Conservation (phyloP, 345 rosid genomes). For the Cardamine chenopodiifolia region DNA sequence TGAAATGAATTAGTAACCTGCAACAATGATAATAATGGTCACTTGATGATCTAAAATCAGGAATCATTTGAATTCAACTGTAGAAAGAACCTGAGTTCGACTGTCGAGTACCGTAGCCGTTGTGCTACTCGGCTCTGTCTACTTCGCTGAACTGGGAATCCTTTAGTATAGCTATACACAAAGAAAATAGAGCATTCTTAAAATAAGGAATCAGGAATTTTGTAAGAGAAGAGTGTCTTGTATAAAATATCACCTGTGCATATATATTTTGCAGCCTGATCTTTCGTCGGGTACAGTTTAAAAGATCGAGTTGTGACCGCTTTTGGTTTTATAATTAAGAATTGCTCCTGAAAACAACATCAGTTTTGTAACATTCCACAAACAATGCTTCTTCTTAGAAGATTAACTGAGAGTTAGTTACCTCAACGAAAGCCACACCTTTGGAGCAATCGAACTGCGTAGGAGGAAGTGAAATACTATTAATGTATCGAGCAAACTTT, state of each 20-base stretch:
- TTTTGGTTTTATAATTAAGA: slow-evolving; percentile 79
- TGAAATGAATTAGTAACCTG: slow-evolving; percentile 67
- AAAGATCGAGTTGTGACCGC: slow-evolving; percentile 63
- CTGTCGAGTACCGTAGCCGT: slow-evolving; percentile 77
- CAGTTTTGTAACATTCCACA: slow-evolving; percentile 4
- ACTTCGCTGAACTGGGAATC: slow-evolving; percentile 83
- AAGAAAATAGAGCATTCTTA: slow-evolving; percentile 19
- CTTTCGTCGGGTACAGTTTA: slow-evolving; percentile 75
- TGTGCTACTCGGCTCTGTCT: slow-evolving; percentile 89
- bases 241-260: slow-evolving; percentile 60
- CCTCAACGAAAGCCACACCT: slow-evolving; percentile 79
- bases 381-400: slow-evolving; percentile 9
- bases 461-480: slow-evolving; percentile 25
- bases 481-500: neutral
- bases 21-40: slow-evolving; percentile 23
- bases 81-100: slow-evolving; percentile 71
- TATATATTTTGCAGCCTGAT: slow-evolving; percentile 77
- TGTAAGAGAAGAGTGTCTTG: neutral
- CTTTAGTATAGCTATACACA: slow-evolving; percentile 74
- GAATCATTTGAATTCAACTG: neutral
- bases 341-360: slow-evolving; percentile 70
- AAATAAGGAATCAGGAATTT: neutral
- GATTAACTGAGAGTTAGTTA: slow-evolving; percentile 22
- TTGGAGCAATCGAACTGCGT: slow-evolving; percentile 84
- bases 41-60: slow-evolving; percentile 1